These are phyloP conservation scores for Schizothecium vesticola DNA, from an alignment of 495 filamentous ascomycete genomes.

Conservation along the genomic window DNA sequence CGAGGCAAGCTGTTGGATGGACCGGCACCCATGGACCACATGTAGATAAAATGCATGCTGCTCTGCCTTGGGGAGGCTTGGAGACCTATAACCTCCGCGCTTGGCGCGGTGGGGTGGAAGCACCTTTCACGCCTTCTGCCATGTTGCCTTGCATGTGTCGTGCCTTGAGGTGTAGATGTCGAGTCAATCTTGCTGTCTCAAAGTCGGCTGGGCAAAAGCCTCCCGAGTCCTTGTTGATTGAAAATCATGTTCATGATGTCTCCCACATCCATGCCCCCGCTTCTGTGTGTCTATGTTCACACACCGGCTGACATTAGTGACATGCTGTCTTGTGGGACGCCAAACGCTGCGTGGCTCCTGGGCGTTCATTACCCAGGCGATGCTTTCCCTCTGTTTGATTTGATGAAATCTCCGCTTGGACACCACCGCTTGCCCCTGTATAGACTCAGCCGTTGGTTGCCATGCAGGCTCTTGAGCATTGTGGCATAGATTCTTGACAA, in stretches of 20 bases:
- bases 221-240: neutral
- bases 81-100: too few species aligned
- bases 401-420: neutral
- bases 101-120: neutral
- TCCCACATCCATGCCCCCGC: too few species aligned
- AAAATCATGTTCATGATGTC: too few species aligned
- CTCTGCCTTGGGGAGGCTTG: neutral
- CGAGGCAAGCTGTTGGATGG: too few species aligned
- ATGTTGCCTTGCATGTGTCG: neutral
- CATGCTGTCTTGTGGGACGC: too few species aligned
- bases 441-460: neutral
- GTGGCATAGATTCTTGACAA: neutral
- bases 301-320: too few species aligned
- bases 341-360: neutral
- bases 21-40: neutral
- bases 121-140: neutral
- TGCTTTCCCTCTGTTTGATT: neutral
- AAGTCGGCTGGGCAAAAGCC: too few species aligned
- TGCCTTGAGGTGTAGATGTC: neutral
- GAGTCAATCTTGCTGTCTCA: neutral
- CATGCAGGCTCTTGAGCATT: too few species aligned
- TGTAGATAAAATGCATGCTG: neutral
- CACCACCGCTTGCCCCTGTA: neutral
- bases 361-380: neutral
- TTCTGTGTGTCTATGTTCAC: too few species aligned